These are phyloP conservation scores for Boechera retrofracta DNA, from an alignment of 345 rosid species.

Conservation along the genomic window DNA sequence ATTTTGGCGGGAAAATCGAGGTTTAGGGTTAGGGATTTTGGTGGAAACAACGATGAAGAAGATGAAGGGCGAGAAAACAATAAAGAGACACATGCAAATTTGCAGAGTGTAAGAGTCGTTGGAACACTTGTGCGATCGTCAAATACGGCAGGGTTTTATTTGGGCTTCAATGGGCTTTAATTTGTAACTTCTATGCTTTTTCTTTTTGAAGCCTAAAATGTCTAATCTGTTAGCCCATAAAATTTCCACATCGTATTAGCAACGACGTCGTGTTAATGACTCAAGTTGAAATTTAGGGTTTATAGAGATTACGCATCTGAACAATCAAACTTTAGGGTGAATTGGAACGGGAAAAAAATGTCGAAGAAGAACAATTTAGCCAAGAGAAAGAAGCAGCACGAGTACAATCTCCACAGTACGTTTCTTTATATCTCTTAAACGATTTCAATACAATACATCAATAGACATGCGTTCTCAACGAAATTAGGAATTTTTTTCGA, in stretches of 20 bases:
- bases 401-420: slow-evolving; percentile 79
- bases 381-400: slow-evolving; percentile 81
- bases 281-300: slow-evolving; percentile 35
- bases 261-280: not conserved
- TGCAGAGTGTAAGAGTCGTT: slow-evolving; percentile 39
- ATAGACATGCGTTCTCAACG: slow-evolving; percentile 1
- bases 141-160: slow-evolving; percentile 1
- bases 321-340: not conserved
- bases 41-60: slow-evolving; percentile 37
- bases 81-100: slow-evolving; percentile 22
- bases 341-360: slow-evolving; percentile 47
- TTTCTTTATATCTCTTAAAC: not conserved
- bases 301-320: not conserved
- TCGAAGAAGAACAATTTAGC: slow-evolving; percentile 96
- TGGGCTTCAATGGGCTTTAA: slow-evolving; percentile 4
- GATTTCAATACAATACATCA: not conserved
- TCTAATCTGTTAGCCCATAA: not conserved
- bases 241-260: not conserved
- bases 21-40: slow-evolving; percentile 45
- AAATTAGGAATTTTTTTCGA: slow-evolving; percentile 3
- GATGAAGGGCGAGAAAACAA: not conserved
- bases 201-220: not conserved
- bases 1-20: slow-evolving; percentile 49
- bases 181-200: not conserved
- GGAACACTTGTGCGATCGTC: slow-evolving; percentile 12